Conservation (phyloP, 2,329 filamentous ascomycete genomes). For the Epichloe elymi region DNA sequence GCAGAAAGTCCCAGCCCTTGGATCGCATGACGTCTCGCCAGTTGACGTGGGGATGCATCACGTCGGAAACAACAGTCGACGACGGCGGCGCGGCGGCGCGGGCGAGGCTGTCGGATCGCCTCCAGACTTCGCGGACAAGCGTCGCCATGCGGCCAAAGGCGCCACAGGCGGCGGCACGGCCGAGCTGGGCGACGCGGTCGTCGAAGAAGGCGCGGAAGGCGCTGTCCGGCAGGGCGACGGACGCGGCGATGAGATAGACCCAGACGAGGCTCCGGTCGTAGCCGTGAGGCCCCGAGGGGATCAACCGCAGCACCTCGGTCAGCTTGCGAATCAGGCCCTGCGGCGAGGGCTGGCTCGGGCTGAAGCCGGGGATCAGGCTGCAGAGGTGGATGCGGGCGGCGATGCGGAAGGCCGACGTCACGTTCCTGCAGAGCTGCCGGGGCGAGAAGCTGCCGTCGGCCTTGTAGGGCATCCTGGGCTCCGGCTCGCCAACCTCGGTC, state of each 20-base stretch:
- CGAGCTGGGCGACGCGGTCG: constrained; percentile 60
- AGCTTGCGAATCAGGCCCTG: constrained; percentile 68
- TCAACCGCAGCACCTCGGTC: constrained; percentile 61
- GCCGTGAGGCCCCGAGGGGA: constrained; percentile 67
- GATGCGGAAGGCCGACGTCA: constrained; percentile 80
- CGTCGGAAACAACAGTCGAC: constrained; percentile 19
- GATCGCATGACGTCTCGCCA: constrained; percentile 90
- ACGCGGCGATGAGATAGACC: constrained; percentile 82
- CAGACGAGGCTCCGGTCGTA: constrained; percentile 87
- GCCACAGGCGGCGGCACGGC: constrained; percentile 65
- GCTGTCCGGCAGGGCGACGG: constrained; percentile 59
- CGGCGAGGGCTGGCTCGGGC: constrained; percentile 59
- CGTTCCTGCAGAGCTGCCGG: constrained; percentile 74
- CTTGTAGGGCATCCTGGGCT: constrained; percentile 47
- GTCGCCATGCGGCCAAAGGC: constrained; percentile 74
- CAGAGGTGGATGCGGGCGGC: constrained; percentile 95
- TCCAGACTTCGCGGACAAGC: constrained; percentile 75
- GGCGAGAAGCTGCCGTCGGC: constrained; percentile 65
- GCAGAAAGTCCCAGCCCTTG: constrained; percentile 84
- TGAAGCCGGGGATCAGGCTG: constrained; percentile 82
- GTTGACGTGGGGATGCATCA: constrained; percentile 56
- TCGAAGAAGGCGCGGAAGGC: constrained; percentile 67
- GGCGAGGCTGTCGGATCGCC: constrained; percentile 50
- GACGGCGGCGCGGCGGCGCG: constrained; percentile 23
- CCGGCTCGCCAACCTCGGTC: constrained; percentile 54